Conservation (phyloP, 805 yeast species). For the Metschnikowia bowlesiae region DNA sequence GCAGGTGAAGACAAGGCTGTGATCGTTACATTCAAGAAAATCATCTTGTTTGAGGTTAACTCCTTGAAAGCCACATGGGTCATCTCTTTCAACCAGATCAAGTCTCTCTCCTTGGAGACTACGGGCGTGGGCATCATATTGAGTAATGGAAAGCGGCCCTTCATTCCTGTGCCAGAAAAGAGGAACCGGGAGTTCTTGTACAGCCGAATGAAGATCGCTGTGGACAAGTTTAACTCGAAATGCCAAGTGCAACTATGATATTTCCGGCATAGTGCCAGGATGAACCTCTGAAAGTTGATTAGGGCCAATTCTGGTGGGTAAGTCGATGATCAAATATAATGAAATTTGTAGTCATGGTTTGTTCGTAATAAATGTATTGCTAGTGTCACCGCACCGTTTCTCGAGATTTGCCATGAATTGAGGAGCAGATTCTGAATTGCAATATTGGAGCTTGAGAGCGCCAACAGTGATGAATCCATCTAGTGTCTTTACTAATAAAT, state of each 20-base stretch:
- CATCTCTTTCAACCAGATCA: conserved; percentile 58
- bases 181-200: conserved; percentile 63
- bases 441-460: conserved; percentile 52
- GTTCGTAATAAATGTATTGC: conserved; percentile 5
- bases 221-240: conserved; percentile 67
- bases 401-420: conserved; percentile 41
- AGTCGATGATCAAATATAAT: too few relatives aligned
- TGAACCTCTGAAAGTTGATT: too few relatives aligned
- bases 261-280: too few relatives aligned
- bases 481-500: conserved; percentile 38
- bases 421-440: conserved; percentile 40
- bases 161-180: conserved; percentile 74
- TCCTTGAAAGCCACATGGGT: conserved; percentile 67
- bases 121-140: conserved; percentile 73
- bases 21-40: conserved; percentile 66
- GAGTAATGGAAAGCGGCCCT: conserved; percentile 44
- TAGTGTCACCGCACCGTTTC: conserved; percentile 44
- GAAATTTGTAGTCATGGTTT: background rate
- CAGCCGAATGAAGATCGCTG: conserved; percentile 73
- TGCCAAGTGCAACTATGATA: conserved; percentile 44
- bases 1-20: conserved; percentile 78
- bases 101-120: conserved; percentile 67
- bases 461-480: conserved; percentile 40
- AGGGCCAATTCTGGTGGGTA: too few relatives aligned
- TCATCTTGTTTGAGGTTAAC: conserved; percentile 63